These are phyloP conservation scores for Paecilomyces sp. DNA, from an alignment of 2,329 filamentous ascomycete species.

Conservation along the genomic window DNA sequence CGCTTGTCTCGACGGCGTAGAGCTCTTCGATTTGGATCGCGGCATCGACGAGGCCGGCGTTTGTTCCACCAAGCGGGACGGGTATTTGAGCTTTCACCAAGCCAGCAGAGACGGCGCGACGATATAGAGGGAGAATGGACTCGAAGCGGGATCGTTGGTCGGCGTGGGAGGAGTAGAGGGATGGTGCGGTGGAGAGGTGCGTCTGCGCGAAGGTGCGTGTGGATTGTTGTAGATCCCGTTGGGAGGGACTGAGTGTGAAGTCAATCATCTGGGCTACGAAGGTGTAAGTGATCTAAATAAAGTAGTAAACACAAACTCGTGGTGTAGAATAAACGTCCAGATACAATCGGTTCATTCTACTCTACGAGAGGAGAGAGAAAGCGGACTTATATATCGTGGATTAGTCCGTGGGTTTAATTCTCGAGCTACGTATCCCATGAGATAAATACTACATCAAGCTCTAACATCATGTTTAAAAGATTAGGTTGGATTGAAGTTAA, in stretches of 20 bases:
- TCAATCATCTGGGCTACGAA: background rate
- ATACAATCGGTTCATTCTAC: no score
- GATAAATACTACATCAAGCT: background rate
- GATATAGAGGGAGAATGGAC: conserved; percentile 42
- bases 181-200: background rate
- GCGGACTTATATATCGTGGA: background rate
- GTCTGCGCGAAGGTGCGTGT: background rate
- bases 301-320: no score
- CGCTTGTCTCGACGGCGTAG: conserved; percentile 45
- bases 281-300: no score
- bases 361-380: background rate
- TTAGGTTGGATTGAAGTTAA: background rate
- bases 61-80: conserved; percentile 39
- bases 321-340: no score
- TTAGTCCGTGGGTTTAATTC: no score
- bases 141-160: conserved; percentile 38
- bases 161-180: conserved; percentile 11
- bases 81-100: conserved; percentile 45
- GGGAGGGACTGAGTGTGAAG: background rate
- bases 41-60: conserved; percentile 40
- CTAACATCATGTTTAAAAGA: background rate
- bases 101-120: conserved; percentile 36
- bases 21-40: conserved; percentile 48
- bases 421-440: background rate
- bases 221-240: background rate